These are phyloP conservation scores for Mangifera indica DNA, from an alignment of 345 rosid genomes.

Conservation along the genomic window DNA sequence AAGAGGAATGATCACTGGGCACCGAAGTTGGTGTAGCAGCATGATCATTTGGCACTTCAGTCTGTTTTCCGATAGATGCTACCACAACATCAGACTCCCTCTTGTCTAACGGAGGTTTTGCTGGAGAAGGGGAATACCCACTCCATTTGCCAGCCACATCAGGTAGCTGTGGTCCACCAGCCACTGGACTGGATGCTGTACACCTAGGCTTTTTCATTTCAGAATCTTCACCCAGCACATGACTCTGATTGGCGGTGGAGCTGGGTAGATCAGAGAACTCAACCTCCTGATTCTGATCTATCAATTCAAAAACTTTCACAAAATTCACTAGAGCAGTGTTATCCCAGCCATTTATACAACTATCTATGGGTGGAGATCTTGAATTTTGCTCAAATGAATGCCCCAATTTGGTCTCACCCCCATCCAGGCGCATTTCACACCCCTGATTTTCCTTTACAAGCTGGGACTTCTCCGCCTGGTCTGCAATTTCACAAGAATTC, in stretches of 20 bases:
- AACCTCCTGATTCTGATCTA: constrained; percentile 43
- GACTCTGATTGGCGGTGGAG: constrained; percentile 45
- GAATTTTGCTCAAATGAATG: constrained; percentile 26
- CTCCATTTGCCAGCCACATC: constrained; percentile 60
- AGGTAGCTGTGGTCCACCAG: constrained; percentile 51
- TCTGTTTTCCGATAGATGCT: constrained; percentile 47
- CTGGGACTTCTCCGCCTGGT: constrained; percentile 16
- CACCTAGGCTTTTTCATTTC: constrained; percentile 60
- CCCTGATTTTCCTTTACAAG: too few species aligned
- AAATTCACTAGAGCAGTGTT: constrained; percentile 36
- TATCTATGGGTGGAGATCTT: constrained; percentile 29
- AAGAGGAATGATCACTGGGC: constrained; percentile 46
- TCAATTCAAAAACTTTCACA: constrained; percentile 40
- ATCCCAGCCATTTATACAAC: constrained; percentile 35
- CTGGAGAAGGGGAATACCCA: constrained; percentile 38
- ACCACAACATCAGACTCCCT: constrained; percentile 52
- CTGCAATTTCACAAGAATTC: constrained; percentile 32
- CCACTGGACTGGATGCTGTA: constrained; percentile 62
- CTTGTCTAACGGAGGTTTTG: constrained; percentile 39
- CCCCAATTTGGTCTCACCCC: too few species aligned
- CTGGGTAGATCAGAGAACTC: constrained; percentile 50
- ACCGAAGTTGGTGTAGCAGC: constrained; percentile 62
- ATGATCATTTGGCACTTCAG: constrained; percentile 47
- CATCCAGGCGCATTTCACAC: too few species aligned
- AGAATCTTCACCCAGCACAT: constrained; percentile 39